Percentiles rank a stretch among this genome's conserved stretches.
phyloP scores from a whole-genome alignment of 768 basidiomycete species.

The Bullera alba region DNA sequence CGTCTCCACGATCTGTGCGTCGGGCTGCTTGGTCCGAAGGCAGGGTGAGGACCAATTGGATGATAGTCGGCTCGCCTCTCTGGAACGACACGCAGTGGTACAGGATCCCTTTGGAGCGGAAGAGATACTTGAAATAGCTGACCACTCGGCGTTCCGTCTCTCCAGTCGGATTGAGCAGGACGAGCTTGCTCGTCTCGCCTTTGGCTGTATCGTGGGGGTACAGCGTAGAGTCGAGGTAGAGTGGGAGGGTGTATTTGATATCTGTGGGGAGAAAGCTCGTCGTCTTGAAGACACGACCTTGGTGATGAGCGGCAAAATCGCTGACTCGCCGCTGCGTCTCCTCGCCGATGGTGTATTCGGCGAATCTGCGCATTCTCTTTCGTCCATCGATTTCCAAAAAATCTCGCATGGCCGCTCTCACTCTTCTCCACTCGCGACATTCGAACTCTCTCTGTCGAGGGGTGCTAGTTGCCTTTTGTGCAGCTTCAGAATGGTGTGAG shows the following conservation, averaged over 20 bases:
- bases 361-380: slow-evolving; percentile 44
- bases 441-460: slow-evolving; percentile 15
- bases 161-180: slow-evolving; percentile 20
- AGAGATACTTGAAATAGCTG: slow-evolving; percentile 42
- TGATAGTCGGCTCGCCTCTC: not conserved
- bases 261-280: slow-evolving; percentile 44
- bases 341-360: slow-evolving; percentile 32
- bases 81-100: slow-evolving; percentile 26
- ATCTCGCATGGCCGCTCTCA: slow-evolving; percentile 36
- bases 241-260: slow-evolving; percentile 44
- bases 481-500: too few species aligned
- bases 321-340: slow-evolving; percentile 11
- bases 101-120: slow-evolving; percentile 37
- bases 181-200: slow-evolving; percentile 3
- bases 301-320: slow-evolving; percentile 5
- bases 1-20: too few species aligned
- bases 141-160: slow-evolving; percentile 26
- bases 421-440: slow-evolving; percentile 27
- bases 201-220: not conserved
- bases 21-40: too few species aligned
- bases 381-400: slow-evolving; percentile 46
- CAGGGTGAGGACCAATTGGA: slow-evolving; percentile 9
- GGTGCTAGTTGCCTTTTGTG: not conserved
- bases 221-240: slow-evolving; percentile 11
- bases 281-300: slow-evolving; percentile 44